Base-by-base conservation (phyloP, 495 filamentous ascomycete species). In the Neurospora pannonica region DNA sequence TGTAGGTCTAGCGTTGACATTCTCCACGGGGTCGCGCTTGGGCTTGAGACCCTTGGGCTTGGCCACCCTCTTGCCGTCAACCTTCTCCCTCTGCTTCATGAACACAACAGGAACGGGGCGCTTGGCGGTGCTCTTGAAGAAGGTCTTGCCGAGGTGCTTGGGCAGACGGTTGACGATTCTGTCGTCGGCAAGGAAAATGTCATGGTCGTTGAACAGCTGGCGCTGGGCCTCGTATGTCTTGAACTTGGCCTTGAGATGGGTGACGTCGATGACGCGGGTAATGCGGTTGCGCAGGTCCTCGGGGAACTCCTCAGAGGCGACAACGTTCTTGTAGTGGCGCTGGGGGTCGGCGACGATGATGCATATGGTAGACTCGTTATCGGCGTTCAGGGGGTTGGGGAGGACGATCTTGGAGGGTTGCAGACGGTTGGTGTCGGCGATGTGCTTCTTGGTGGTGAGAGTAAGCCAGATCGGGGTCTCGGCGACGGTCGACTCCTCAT, bases 101-200 rank as follows among this genome's bases (percentile, higher is more conserved):
- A 97, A 88, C 70, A 85, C 86, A n/a, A 98, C 88, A 6, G 97
- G 94, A 67, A 98, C 89, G 1, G 96, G 96, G 28, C 94, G 88
- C 87, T 98, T 98, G 79, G 86, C 87, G 9, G 88, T 90, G 36
- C 78, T 82, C 81, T 91, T 89, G 88, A 93, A 97, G 85, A 98
- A 97, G 0, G 88, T 88, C 84, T 97, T 97, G 60, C 95, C 96
- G 0, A 98, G 88, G 3, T 89, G 84, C 34, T 86, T 86, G 21
- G 93, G 92, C n/a, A 98, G 86, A 74, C 87, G 88, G 74, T 90
- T 92, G 74, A 94, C 85, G 73, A 97, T 91, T 28, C 93, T 86
- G 78, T 95, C 92, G 81, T 98, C 94, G 37, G 90, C 93, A 37
- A 98, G 85, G 85, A 98, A 97, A 54, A 97, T 83, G 79, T 97